Evolutionary conservation across 202 grass and related monocot species (phyloP).

Genomic region (Carex arenaria): DNA sequence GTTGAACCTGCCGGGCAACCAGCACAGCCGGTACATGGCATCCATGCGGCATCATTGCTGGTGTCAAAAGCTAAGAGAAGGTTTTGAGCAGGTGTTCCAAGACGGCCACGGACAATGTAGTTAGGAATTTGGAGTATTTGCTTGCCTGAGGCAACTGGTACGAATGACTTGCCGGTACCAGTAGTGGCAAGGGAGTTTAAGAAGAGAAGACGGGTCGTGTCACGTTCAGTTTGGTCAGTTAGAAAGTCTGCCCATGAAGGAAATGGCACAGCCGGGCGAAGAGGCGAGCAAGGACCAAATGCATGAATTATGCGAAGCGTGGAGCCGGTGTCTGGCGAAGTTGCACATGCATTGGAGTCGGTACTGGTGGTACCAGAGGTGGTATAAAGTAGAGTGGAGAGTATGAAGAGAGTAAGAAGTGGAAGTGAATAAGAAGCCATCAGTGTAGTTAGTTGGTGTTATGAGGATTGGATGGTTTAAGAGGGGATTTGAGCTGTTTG

Average conservation of each 20-base stretch:
- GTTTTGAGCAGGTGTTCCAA: constrained; percentile 65
- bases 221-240: constrained; percentile 45
- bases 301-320: constrained; percentile 80
- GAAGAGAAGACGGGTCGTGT: constrained; percentile 62
- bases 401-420: constrained; percentile 3
- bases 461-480: not conserved
- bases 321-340: constrained; percentile 44
- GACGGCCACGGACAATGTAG: constrained; percentile 73
- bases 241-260: constrained; percentile 48
- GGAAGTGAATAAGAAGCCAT: constrained; percentile 4
- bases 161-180: constrained; percentile 39
- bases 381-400: not conserved
- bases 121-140: constrained; percentile 83
- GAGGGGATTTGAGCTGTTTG: not conserved
- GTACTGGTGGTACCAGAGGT: not conserved
- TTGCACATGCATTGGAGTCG: constrained; percentile 18
- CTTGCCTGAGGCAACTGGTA: constrained; percentile 70
- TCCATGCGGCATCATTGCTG: constrained; percentile 89
- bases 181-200: constrained; percentile 63
- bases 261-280: constrained; percentile 1
- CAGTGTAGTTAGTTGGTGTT: not conserved
- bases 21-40: constrained; percentile 64
- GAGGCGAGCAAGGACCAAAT: constrained; percentile 73
- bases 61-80: constrained; percentile 87
- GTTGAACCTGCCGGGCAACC: constrained; percentile 52